Evolutionary conservation across 2,329 filamentous ascomycete genomes (phyloP).

Genomic region (Colletotrichum sp.): DNA sequence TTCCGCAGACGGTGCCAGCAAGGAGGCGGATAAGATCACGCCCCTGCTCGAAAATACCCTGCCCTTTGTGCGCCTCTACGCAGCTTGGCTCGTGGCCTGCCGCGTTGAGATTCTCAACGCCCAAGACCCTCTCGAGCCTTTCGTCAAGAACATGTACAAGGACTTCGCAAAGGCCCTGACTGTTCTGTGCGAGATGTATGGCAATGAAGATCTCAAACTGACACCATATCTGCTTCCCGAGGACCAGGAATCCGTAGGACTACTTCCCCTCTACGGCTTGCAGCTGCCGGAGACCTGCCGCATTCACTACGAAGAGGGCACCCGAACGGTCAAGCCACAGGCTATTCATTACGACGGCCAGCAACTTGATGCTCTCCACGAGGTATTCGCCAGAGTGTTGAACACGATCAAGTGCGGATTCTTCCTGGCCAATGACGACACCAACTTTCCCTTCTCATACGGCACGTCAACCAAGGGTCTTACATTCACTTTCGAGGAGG

Average conservation of each 20-base stretch:
- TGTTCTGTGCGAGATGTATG: constrained; percentile 52
- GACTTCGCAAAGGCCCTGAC: constrained; percentile 52
- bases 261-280: constrained; percentile 45
- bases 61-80: constrained; percentile 57
- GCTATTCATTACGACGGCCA: constrained; percentile 35
- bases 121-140: constrained; percentile 47
- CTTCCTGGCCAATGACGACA: constrained; percentile 46
- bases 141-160: constrained; percentile 51
- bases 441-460: constrained; percentile 12
- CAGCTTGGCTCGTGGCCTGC: constrained; percentile 57
- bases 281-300: constrained; percentile 44
- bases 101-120: constrained; percentile 52
- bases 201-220: constrained; percentile 39
- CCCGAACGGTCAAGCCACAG: constrained; percentile 42
- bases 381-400: constrained; percentile 47
- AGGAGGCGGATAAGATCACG: constrained; percentile 35
- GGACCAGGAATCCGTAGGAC: constrained; percentile 51
- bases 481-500: constrained; percentile 11
- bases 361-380: background rate
- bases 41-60: constrained; percentile 48
- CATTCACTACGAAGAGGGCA: constrained; percentile 38
- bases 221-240: constrained; percentile 58
- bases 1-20: constrained; percentile 21
- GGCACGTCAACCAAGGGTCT: constrained; percentile 7
- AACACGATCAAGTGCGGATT: constrained; percentile 55